phyloP scores from a whole-genome alignment of 106 monocot species.

The Dendrobium chrysotoxum region DNA sequence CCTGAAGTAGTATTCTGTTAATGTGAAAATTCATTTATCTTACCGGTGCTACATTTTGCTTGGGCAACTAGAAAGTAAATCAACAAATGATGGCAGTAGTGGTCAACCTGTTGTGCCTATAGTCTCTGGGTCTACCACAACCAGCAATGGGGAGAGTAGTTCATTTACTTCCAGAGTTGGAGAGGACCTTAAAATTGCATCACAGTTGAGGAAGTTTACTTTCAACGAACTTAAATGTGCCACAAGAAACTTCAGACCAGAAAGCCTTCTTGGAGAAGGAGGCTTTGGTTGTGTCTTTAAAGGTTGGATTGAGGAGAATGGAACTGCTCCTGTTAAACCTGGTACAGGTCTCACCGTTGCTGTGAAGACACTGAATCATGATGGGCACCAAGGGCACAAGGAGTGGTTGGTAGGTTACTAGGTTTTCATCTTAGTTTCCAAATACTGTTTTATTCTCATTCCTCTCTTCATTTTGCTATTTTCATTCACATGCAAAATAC shows the following conservation, averaged over 20 bases:
- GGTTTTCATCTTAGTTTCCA: conserved; percentile 4
- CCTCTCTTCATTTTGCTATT: neutral
- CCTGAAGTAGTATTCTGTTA: neutral
- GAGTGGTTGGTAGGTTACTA: conserved; percentile 78
- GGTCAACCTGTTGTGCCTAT: conserved; percentile 32
- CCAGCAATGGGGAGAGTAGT: conserved; percentile 46
- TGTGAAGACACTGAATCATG: conserved; percentile 71
- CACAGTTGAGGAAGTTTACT: conserved; percentile 52
- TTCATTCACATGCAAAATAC: neutral
- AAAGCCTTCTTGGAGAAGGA: conserved; percentile 68
- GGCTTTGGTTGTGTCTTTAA: conserved; percentile 86
- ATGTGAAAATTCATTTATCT: neutral
- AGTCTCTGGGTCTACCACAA: conserved; percentile 53
- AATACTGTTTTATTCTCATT: neutral
- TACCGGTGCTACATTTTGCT: neutral
- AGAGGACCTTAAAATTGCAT: conserved; percentile 61
- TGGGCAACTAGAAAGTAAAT: conserved; percentile 48
- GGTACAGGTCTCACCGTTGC: conserved; percentile 74
- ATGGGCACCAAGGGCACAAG: conserved; percentile 78
- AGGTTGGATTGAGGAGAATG: conserved; percentile 76
- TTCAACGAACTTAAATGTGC: conserved; percentile 69
- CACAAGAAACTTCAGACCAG: conserved; percentile 70
- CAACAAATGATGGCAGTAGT: conserved; percentile 36
- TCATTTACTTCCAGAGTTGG: conserved; percentile 44
- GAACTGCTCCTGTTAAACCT: conserved; percentile 71